Percentiles rank a stretch among this genome's conserved stretches.
phyloP scores from a whole-genome alignment of 352 stramenopile genomes.

The Pythium myriotylum region DNA sequence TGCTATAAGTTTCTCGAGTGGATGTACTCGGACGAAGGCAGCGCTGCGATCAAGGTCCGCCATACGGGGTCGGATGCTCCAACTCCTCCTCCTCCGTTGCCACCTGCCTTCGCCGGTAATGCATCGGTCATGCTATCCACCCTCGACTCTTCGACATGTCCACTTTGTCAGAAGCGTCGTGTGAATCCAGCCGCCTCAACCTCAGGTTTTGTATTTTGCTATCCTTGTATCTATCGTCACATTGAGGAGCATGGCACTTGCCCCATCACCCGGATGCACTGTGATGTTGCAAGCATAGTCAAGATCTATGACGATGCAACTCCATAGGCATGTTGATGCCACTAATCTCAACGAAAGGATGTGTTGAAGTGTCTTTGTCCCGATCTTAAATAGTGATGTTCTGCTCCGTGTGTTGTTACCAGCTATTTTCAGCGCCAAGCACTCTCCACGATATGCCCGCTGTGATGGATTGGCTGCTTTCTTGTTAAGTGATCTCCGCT shows the following conservation, averaged over 20 bases:
- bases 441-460: too few relatives aligned
- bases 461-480: too few relatives aligned
- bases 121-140: conserved; percentile 44
- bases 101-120: conserved; percentile 65
- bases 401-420: too few relatives aligned
- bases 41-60: conserved; percentile 52
- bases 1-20: conserved; percentile 88
- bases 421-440: too few relatives aligned
- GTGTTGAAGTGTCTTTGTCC: neutral
- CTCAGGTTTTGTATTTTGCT: conserved; percentile 87
- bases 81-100: conserved; percentile 71
- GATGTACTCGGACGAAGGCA: conserved; percentile 88
- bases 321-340: conserved; percentile 4
- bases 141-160: conserved; percentile 56
- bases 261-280: conserved; percentile 80
- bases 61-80: conserved; percentile 56
- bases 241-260: conserved; percentile 72
- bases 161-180: conserved; percentile 69
- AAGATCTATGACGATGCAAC: conserved; percentile 85
- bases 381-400: neutral
- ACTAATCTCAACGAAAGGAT: conserved; percentile 1
- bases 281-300: conserved; percentile 54
- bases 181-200: conserved; percentile 75
- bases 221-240: conserved; percentile 78
- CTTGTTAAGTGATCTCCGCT: too few relatives aligned